Evolutionary conservation across 306 rosid genomes (phyloP), one percentile per base, ranked within the genome.

Genomic region (Lathyrus oleraceus): DNA sequence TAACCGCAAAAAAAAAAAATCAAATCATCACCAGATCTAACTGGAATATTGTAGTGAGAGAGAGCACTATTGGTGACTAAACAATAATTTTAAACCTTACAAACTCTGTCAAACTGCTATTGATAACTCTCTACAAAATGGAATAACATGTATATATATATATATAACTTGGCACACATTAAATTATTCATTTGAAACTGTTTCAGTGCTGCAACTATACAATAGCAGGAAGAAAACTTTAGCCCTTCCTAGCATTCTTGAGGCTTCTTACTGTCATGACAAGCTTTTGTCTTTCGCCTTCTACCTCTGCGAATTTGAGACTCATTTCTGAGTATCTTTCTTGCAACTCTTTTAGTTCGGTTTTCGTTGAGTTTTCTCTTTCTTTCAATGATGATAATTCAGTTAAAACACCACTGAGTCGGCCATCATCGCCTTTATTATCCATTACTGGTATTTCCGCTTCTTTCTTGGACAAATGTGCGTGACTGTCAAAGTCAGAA

Each of bases 241-340:
- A 82, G 74, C 67, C 63, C 84, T 83, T 94, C 73, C 71, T 85
- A 56, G 82, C 57, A 83, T 83, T 85, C 86, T 87, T 91, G 30
- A 95, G 91, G 81, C 72, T 85, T 65, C 99, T 71, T 64, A 95
- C 81, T 0, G 91, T 86, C 99, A 95, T 95, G 66, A 91, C 97
- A 57, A 94, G 97, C 82, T 87, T 83, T 69, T 95, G 97, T 75
- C 99, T 91, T 84, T 95, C 99, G 61, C 99, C 97, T 85, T 95
- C 99, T 25, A 95, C 99, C 84, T 91, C 97, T 0, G 99, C 97
- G 5, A 95, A 95, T 80, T 82, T 95, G 72, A 95, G 99, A 86
- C 99, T 95, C 84, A 91, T 86, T 68, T 91, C 99, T 67, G 97
- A 95, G 84, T 95, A 95, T 79, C 97, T 88, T 87, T 86, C 89